Evolutionary conservation across 805 yeast genomes (phyloP).

Genomic region (Lipomyces yamadae): DNA sequence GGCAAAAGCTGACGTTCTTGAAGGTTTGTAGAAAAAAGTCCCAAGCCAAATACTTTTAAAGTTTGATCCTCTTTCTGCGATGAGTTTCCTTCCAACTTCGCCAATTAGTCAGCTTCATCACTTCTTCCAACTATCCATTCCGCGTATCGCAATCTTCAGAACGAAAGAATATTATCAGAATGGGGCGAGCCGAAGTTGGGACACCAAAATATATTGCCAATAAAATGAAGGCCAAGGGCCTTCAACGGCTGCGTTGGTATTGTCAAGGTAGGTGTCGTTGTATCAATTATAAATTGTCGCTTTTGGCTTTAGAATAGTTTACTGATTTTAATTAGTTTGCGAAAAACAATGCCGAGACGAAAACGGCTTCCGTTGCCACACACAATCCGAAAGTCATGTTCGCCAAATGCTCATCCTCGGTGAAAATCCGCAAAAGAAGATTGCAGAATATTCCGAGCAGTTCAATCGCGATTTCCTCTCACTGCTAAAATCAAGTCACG

Average conservation of each 20-base stretch:
- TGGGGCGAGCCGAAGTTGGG: slow-evolving; percentile 66
- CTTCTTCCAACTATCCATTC: neutral
- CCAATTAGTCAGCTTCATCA: no score
- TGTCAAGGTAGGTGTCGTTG: slow-evolving; percentile 56
- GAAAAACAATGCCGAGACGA: slow-evolving; percentile 93
- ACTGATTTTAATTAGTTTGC: slow-evolving; percentile 59
- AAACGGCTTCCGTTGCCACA: slow-evolving; percentile 91
- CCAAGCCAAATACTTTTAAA: no score
- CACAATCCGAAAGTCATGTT: slow-evolving; percentile 78
- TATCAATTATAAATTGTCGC: neutral
- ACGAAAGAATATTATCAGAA: slow-evolving; percentile 35
- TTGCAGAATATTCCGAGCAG: slow-evolving; percentile 62
- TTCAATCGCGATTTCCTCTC: slow-evolving; percentile 70
- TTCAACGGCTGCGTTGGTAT: slow-evolving; percentile 83
- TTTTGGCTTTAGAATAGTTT: neutral
- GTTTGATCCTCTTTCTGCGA: no score
- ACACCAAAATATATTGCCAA: slow-evolving; percentile 74
- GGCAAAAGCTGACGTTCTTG: neutral
- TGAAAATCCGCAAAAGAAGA: slow-evolving; percentile 49
- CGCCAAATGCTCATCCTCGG: slow-evolving; percentile 58
- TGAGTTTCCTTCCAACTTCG: no score
- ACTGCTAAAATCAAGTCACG: slow-evolving; percentile 70
- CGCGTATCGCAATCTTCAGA: neutral
- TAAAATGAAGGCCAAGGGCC: slow-evolving; percentile 78
- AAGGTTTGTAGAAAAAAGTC: no score